Base-by-base conservation (phyloP, 768 basidiomycete species). In the Tricholoma saponaceum region DNA sequence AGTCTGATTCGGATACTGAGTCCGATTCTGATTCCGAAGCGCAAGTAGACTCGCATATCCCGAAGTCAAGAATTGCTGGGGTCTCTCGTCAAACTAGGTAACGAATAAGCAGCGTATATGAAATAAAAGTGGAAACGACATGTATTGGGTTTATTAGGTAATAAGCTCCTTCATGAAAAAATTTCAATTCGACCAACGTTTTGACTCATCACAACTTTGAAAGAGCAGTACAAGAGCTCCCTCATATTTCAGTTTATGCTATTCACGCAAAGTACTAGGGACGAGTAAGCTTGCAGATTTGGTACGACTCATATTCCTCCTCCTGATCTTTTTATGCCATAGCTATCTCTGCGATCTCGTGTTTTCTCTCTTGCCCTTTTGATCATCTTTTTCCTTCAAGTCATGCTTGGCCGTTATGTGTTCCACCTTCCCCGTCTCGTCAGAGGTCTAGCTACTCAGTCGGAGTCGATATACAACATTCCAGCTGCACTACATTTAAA, bases 291-390 rank as follows among this genome's bases (percentile, higher is more conserved):
- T 6, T 33, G 7, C 14, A 47, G n/a, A n/a, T n/a, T 30, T 18
- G 9, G 39, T 52, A 32, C 37, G 25, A 37, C 22, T 59, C 47
- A 33, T 10, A 49, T 53, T 43, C 22, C 4, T 28, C 49, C 52
- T 35, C 10, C 28, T 50, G 28, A 50, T 72, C 76, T 53, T 74
- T 64, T 54, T 46, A 57, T 53, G 51, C 62, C 54, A 56, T 67
- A 94, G 92, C 67, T 94, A 94, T 69, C 87, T 94, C 74, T 89
- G 89, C 72, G 92, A 94, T 79, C 87, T 92, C 69, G 89, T 94
- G 52, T 94, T 91, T 72, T 89, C 90, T 62, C 87, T 93, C 62
- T 70, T 77, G 60, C 73, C 72, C 66, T 62, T 70, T 62, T 75
- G 66, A 70, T 72, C 60, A 60, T 44, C 49, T 58, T 47, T 54